Evolutionary conservation across 306 rosid species (phyloP), one percentile per base, ranked within the genome.

Genomic region (Trichosanthes cucumerina): DNA sequence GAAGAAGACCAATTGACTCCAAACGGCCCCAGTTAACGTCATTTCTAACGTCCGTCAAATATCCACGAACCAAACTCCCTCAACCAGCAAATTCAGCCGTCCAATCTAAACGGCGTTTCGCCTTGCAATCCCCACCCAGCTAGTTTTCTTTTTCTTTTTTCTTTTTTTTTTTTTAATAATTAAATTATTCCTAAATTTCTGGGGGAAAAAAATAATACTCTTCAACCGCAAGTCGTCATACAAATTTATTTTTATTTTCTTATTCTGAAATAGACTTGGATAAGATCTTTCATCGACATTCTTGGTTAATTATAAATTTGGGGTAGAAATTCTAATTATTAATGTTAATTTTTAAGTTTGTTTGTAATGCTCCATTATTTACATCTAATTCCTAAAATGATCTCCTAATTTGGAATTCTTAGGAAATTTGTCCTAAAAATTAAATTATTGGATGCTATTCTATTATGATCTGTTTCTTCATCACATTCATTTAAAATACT

Each of bases 11-110:
- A 38, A 53, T 86, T 79, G 79, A 86, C 86, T 69, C n/a, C 26
- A 78, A 78, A 68, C 71, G 79, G 82, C 80, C 86, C 86, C 80
- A 82, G 65, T 88, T 84, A n/a, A 79, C 86, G 77, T 81, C 85
- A 79, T 80, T 46, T 49, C 79, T 39, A 33, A 70, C 57, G 56
- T 46, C 57, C 23, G 81, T 15, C 47, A 21, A 70, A n/a, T 18
- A 0, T 38, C 54, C 1, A 24, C 2, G 2, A 28, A 28, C 33
- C 33, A 2, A 28, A 28, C 33, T 28, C 33, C 15, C 50, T 3
- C 76, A 11, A 2, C 5, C 13, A 34, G 0, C 31, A 41, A n/a
- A 68, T 6, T 38, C 11, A 23, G 77, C 77, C 53, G 58, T 44
- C 77, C 21, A 39, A 0, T 74, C 59, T 78, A 70, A 81, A 38